A percentile compares a stretch with the other conserved stretches of the same genome.
Evolutionary conservation across 2,329 filamentous ascomycete species (phyloP).

Genomic region (Aspergillus pseudotamarii): DNA sequence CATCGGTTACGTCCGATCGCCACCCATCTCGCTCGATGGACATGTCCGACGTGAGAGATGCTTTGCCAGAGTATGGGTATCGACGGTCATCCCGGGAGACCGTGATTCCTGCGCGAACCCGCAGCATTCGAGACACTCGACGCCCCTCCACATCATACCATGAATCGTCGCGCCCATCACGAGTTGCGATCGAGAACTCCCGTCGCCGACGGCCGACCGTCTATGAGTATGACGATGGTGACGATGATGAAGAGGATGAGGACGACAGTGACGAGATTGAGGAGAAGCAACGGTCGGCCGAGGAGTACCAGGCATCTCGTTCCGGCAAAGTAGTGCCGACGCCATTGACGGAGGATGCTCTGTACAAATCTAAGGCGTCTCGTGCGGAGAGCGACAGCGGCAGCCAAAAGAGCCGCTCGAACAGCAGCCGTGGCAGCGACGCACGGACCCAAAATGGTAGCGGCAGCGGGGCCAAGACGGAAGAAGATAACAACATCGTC

Average conservation of each 20-base stretch:
- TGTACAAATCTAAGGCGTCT: constrained; percentile 35
- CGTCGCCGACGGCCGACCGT: constrained; percentile 35
- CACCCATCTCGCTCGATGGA: constrained; percentile 38
- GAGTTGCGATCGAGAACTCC: constrained; percentile 37
- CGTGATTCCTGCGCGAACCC: constrained; percentile 37
- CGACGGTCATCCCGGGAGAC: constrained; percentile 36
- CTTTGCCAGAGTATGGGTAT: constrained; percentile 35
- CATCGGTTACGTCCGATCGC: constrained; percentile 31
- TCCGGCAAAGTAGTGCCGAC: constrained; percentile 26
- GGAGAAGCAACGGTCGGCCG: constrained; percentile 39
- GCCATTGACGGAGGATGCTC: constrained; percentile 39
- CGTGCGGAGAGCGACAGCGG: constrained; percentile 42
- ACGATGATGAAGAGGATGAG: constrained; percentile 15
- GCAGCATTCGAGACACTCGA: constrained; percentile 32
- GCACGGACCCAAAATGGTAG: constrained; percentile 37
- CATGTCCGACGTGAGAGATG: constrained; percentile 35
- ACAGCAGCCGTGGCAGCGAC: constrained; percentile 45
- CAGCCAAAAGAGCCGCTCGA: constrained; percentile 45
- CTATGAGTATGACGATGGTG: constrained; percentile 34
- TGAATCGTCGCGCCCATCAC: constrained; percentile 33
- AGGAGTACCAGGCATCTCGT: constrained; percentile 44
- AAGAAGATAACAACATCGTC: constrained; percentile 42
- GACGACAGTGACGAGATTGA: constrained; percentile 34
- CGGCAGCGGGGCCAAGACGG: constrained; percentile 34
- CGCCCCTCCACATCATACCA: constrained; percentile 35